Evolutionary conservation across 495 filamentous ascomycete genomes (phyloP).

Genomic region (Xylaria scruposa): DNA sequence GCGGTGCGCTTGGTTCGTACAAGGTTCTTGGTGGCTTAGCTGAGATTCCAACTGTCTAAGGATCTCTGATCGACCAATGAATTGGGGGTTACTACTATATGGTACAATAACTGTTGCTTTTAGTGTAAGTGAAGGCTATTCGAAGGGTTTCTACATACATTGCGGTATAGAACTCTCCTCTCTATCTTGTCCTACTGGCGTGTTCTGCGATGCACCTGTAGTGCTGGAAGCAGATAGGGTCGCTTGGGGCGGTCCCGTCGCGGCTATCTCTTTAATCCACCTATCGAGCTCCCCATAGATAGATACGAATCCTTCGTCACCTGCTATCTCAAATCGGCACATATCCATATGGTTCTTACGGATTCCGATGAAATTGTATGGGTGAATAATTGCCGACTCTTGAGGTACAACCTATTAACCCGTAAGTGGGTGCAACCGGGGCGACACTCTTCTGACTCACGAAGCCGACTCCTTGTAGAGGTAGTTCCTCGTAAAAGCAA

Average conservation of each 20-base stretch:
- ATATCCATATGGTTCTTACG: slow-evolving; percentile 53
- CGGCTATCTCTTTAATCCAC: slow-evolving; percentile 29
- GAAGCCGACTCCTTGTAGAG: slow-evolving; percentile 30
- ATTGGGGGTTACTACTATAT: neutral
- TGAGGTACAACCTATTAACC: slow-evolving; percentile 43
- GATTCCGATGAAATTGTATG: slow-evolving; percentile 46
- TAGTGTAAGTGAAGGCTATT: neutral
- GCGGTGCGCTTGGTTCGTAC: neutral
- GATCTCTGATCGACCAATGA: neutral
- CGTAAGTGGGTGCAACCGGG: slow-evolving; percentile 14
- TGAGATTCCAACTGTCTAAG: neutral
- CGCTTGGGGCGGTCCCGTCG: neutral
- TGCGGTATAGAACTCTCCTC: neutral
- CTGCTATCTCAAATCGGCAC: slow-evolving; percentile 41
- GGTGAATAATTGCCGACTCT: slow-evolving; percentile 49
- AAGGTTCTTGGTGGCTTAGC: neutral
- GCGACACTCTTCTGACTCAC: neutral
- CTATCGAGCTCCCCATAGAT: slow-evolving; percentile 33
- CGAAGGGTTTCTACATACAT: neutral
- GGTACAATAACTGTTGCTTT: slow-evolving; percentile 1
- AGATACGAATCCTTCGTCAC: slow-evolving; percentile 31
- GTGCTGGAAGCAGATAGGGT: neutral
- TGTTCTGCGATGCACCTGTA: neutral
- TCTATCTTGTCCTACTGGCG: neutral
- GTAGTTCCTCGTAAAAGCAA: slow-evolving; percentile 44